Evolutionary conservation across 352 stramenopile genomes (phyloP).

Genomic region (Phytophthora citricola): DNA sequence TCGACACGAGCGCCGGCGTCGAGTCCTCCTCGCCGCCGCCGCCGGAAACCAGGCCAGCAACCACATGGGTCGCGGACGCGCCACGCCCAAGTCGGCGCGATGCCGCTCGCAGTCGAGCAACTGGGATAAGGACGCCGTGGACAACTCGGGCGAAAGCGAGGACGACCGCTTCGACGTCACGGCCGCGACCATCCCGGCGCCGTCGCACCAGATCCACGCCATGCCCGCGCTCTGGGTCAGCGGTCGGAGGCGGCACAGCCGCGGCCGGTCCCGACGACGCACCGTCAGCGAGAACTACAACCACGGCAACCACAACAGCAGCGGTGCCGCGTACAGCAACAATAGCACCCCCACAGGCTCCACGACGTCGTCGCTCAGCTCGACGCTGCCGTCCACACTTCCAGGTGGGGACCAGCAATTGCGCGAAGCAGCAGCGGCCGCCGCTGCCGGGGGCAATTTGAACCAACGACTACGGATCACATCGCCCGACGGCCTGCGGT

Average conservation of each 20-base stretch:
- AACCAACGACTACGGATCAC: slow-evolving; percentile 64
- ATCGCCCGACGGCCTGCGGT: slow-evolving; percentile 52
- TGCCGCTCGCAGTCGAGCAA: slow-evolving; percentile 70
- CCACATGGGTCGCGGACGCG: slow-evolving; percentile 25
- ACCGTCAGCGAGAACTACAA: slow-evolving; percentile 47
- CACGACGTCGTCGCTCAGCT: slow-evolving; percentile 23
- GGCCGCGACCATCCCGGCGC: slow-evolving; percentile 48
- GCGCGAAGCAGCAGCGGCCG: slow-evolving; percentile 33
- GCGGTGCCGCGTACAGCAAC: slow-evolving; percentile 18
- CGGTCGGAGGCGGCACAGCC: slow-evolving; percentile 49
- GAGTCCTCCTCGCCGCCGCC: slow-evolving; percentile 33
- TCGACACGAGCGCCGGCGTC: slow-evolving; percentile 31
- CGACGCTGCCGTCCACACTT: slow-evolving; percentile 29
- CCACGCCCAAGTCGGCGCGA: slow-evolving; percentile 37
- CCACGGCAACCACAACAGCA: slow-evolving; percentile 20
- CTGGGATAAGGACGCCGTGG: slow-evolving; percentile 56
- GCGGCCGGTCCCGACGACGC: slow-evolving; percentile 43
- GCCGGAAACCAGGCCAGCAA: slow-evolving; percentile 19
- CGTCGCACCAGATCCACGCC: slow-evolving; percentile 46
- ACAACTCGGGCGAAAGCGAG: slow-evolving; percentile 45
- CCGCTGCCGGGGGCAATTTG: slow-evolving; percentile 13
- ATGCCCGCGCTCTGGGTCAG: slow-evolving; percentile 51
- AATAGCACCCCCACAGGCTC: slow-evolving; percentile 33
- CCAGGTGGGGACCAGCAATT: slow-evolving; percentile 40
- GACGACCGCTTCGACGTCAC: slow-evolving; percentile 52